phyloP scores from a whole-genome alignment of 2,329 filamentous ascomycete species.

The Hirsutella rhossiliensis region DNA sequence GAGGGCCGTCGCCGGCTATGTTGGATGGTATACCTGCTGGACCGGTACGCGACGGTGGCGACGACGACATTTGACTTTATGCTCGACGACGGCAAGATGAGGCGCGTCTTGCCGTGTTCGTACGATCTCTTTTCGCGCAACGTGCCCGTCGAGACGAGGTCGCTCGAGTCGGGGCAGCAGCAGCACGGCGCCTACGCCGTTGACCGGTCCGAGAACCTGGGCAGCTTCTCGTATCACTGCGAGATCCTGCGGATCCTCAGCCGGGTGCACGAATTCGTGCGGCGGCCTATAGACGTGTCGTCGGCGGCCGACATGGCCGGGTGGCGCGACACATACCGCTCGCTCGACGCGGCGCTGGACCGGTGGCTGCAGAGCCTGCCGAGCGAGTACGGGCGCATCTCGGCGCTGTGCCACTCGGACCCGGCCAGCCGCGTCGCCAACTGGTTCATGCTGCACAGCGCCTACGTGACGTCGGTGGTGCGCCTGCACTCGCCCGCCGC shows the following conservation, averaged over 20 bases:
- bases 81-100: constrained; percentile 25
- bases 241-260: constrained; percentile 30
- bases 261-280: constrained; percentile 29
- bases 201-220: constrained; percentile 28
- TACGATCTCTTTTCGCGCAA: constrained; percentile 32
- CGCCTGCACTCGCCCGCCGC: constrained; percentile 31
- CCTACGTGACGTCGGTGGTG: constrained; percentile 30
- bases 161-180: constrained; percentile 11
- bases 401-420: constrained; percentile 30
- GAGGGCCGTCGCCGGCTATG: constrained; percentile 28
- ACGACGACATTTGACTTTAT: constrained; percentile 28
- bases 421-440: constrained; percentile 32
- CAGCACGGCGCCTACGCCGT: constrained; percentile 13
- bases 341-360: constrained; percentile 25
- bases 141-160: constrained; percentile 28
- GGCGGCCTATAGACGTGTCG: constrained; percentile 25
- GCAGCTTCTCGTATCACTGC: constrained; percentile 32
- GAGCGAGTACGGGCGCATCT: constrained; percentile 32
- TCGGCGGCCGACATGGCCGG: constrained; percentile 23
- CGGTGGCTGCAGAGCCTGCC: constrained; percentile 29
- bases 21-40: constrained; percentile 33
- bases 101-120: constrained; percentile 28
- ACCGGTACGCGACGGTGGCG: constrained; percentile 30
- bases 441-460: constrained; percentile 33
- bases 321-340: constrained; percentile 28